A percentile compares a stretch with the other conserved stretches of the same genome.
These are phyloP conservation scores for Pachysandra terminalis DNA, from an alignment of 164 flowering plant species.

Conservation along the genomic window DNA sequence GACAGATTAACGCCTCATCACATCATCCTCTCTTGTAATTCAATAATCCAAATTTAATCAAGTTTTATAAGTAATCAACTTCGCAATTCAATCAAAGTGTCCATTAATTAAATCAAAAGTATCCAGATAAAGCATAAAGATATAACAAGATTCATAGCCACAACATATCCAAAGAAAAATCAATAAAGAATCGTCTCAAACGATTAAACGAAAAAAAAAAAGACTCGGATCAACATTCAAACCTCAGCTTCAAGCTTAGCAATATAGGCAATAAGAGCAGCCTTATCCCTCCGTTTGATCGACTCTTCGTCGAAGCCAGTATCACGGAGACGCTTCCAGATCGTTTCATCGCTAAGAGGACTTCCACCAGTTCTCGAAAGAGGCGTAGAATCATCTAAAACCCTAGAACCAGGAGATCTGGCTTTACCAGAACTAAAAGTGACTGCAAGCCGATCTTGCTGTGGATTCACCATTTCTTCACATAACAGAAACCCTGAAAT, in stretches of 20 bases:
- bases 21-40: neutral
- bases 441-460: conserved; percentile 18
- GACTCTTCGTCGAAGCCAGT: conserved; percentile 90
- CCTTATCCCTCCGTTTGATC: conserved; percentile 76
- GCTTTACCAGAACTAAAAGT: conserved; percentile 21
- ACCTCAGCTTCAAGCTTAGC: conserved; percentile 93
- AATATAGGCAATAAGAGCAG: conserved; percentile 81
- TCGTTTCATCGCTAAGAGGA: conserved; percentile 56
- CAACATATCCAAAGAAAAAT: neutral
- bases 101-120: neutral
- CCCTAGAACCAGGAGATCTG: conserved; percentile 47
- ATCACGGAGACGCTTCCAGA: conserved; percentile 72
- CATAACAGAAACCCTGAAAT: conserved; percentile 1
- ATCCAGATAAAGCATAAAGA: neutral
- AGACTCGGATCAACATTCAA: neutral
- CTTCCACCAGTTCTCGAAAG: conserved; percentile 13
- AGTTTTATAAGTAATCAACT: neutral
- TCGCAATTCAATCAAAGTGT: neutral
- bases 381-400: conserved; percentile 22
- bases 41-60: neutral
- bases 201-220: neutral
- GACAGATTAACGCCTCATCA: neutral
- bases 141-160: neutral
- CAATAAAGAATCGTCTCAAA: neutral
- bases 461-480: conserved; percentile 44